These are phyloP conservation scores for Fusarium sp. DNA, from an alignment of 2,329 filamentous ascomycete genomes.

Conservation along the genomic window DNA sequence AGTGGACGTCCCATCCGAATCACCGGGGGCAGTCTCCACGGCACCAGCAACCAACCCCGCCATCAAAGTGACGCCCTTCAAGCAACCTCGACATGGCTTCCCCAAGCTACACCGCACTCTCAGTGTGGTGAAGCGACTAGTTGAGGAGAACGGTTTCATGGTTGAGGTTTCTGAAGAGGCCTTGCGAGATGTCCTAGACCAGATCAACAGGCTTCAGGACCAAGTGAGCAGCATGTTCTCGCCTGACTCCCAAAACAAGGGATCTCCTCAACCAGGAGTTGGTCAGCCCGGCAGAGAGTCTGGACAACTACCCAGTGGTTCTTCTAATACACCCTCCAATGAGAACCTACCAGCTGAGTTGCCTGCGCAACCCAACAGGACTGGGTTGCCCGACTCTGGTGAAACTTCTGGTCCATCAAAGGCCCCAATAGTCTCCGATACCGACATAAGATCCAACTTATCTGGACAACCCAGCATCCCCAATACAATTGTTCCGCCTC, in stretches of 20 bases:
- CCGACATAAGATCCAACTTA: neutral
- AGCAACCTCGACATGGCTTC: conserved; percentile 13
- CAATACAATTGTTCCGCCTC: neutral
- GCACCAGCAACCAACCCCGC: conserved; percentile 18
- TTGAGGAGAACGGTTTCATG: conserved; percentile 40
- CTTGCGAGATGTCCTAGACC: conserved; percentile 44
- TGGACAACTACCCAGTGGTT: conserved; percentile 13
- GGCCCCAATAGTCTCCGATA: neutral
- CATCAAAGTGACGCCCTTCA: conserved; percentile 19
- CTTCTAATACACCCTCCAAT: conserved; percentile 8
- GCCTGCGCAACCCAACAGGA: conserved; percentile 9
- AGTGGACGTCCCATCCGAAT: conserved; percentile 8
- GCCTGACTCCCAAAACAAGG: conserved; percentile 15
- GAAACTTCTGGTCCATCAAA: neutral
- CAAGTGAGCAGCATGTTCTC: conserved; percentile 45
- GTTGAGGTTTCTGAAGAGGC: conserved; percentile 42
- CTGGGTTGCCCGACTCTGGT: neutral
- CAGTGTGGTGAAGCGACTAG: conserved; percentile 36
- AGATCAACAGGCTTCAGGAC: conserved; percentile 44
- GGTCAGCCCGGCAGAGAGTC: conserved; percentile 25
- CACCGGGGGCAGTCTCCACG: conserved; percentile 15
- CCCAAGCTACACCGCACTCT: conserved; percentile 28
- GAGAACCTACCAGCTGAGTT: neutral
- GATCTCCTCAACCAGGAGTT: conserved; percentile 8
- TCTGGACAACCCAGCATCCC: conserved; percentile 1